A percentile compares a stretch with the other conserved stretches of the same genome.
These are phyloP conservation scores for Colletotrichum nymphaeae DNA, from an alignment of 2,329 filamentous ascomycete genomes.

Conservation along the genomic window DNA sequence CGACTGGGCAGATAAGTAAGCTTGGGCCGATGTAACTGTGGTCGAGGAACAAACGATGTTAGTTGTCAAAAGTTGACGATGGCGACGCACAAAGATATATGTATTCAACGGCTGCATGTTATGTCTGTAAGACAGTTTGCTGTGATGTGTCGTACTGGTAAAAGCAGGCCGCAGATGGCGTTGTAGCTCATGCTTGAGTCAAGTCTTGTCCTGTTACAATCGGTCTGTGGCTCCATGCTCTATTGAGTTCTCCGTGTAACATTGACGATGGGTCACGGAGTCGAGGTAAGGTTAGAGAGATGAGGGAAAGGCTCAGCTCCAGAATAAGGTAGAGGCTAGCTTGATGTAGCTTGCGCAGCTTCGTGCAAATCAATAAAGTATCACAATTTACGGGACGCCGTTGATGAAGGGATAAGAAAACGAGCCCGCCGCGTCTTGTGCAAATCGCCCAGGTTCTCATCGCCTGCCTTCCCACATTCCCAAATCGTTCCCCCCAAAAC, in stretches of 20 bases:
- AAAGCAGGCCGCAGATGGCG: not conserved
- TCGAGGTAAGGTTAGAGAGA: constrained; percentile 3
- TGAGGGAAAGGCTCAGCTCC: not conserved
- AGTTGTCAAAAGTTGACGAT: not conserved
- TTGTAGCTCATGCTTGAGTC: constrained; percentile 11
- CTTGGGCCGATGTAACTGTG: not conserved
- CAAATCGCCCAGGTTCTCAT: constrained; percentile 15
- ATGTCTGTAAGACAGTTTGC: not conserved
- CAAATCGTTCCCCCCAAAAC: not conserved
- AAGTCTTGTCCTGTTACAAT: not conserved
- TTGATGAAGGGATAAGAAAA: constrained; percentile 3
- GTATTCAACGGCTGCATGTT: not conserved
- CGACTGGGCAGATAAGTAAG: not conserved
- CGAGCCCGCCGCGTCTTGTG: constrained; percentile 5
- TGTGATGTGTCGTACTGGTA: not conserved
- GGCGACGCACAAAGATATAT: not conserved
- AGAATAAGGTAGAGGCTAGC: not conserved
- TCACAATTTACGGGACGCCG: not conserved
- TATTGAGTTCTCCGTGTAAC: constrained; percentile 12
- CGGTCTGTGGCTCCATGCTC: constrained; percentile 2
- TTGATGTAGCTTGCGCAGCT: constrained; percentile 9
- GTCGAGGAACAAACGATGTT: not conserved
- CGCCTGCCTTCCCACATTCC: not conserved
- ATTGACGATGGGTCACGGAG: constrained; percentile 17
- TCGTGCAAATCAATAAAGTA: not conserved